A percentile compares a stretch with the other conserved stretches of the same genome.
Conservation (phyloP, 768 basidiomycete genomes). For the Tephrocybe sp. region DNA sequence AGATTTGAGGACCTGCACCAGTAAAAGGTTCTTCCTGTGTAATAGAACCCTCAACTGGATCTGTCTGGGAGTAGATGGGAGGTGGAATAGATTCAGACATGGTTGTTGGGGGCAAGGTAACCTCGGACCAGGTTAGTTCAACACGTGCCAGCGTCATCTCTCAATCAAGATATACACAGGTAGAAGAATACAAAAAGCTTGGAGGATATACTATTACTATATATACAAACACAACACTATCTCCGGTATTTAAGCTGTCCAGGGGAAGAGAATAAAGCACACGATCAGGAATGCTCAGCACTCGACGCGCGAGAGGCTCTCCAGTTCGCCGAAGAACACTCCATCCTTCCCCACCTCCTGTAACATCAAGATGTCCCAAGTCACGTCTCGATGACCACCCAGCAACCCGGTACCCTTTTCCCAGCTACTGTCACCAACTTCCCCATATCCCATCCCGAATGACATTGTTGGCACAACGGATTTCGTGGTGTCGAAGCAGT, state of each 20-base stretch:
- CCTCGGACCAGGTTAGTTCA: not conserved
- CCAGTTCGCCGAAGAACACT: conserved; percentile 73
- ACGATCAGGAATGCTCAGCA: conserved; percentile 39
- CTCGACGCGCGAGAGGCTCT: conserved; percentile 73
- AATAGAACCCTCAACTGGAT: conserved; percentile 22
- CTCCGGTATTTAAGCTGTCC: conserved; percentile 19
- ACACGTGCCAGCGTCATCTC: not conserved
- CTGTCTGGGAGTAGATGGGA: conserved; percentile 58
- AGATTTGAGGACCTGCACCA: conserved; percentile 53
- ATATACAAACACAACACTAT: conserved; percentile 8
- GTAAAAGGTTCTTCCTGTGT: conserved; percentile 17
- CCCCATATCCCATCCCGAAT: conserved; percentile 86
- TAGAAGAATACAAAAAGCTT: not conserved
- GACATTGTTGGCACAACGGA: conserved; percentile 58
- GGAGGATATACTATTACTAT: not conserved
- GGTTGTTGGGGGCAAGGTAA: not conserved
- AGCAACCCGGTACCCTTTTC: conserved; percentile 77
- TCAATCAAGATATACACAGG: not conserved
- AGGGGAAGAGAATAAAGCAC: not conserved
- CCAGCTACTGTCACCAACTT: conserved; percentile 58
- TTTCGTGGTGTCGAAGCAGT: conserved; percentile 69
- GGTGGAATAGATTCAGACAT: conserved; percentile 51
- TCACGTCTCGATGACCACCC: conserved; percentile 66
- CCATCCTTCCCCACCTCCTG: conserved; percentile 61
- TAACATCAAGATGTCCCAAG: conserved; percentile 70